Evolutionary conservation across 192 early-diverging fungal species (phyloP).

Genomic region (Podila clonocystis): DNA sequence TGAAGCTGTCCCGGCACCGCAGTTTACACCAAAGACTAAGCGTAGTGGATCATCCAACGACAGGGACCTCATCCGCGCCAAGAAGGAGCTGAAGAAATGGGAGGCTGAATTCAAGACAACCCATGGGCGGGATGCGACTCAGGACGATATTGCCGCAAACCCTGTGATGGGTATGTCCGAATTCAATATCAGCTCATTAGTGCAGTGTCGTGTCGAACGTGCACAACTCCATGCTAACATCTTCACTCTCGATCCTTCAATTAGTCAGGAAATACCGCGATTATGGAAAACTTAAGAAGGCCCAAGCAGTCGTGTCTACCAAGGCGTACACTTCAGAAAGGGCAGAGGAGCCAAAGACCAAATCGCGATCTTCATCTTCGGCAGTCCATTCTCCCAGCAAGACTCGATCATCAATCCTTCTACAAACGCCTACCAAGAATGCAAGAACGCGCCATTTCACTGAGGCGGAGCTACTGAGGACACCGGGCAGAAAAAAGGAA

Average conservation of each 20-base stretch:
- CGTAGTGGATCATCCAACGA: background rate
- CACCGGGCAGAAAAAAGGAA: constrained; percentile 23
- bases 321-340: background rate
- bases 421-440: background rate
- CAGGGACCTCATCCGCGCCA: constrained; percentile 23
- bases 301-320: background rate
- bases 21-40: background rate
- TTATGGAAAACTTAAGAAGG: background rate
- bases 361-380: constrained; percentile 12
- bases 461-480: background rate
- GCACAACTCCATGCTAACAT: background rate
- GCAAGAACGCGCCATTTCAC: background rate
- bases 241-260: background rate
- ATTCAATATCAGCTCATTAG: too few relatives aligned
- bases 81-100: constrained; percentile 38
- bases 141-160: constrained; percentile 38
- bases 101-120: constrained; percentile 26
- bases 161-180: constrained; percentile 22
- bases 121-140: constrained; percentile 29
- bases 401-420: background rate
- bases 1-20: background rate
- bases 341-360: background rate
- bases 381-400: too few relatives aligned
- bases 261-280: background rate
- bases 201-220: background rate